Base-by-base conservation (phyloP, 1,284 basidiomycete genomes). In the Peniophora sp. region DNA sequence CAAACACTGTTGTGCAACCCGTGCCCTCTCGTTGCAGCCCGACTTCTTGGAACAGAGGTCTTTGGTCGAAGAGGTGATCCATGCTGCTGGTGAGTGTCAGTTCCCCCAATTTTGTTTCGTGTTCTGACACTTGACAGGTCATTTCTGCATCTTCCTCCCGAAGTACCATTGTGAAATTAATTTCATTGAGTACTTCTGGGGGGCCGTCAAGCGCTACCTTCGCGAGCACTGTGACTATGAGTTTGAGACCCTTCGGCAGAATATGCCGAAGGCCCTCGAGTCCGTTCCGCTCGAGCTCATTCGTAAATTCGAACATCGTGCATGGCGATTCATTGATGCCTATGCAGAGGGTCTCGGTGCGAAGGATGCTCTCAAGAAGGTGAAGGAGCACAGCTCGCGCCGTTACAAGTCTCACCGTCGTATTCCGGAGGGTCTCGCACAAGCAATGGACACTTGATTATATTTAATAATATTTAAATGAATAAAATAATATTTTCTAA, bases 81-180 rank as follows among this genome's bases (percentile, higher is more conserved):
- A 64, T 22, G 51, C 37, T 3, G 51, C 56, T 14, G 37, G 37
- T 41, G n/a, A 8, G 37, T 17, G 6, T 17, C 15, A n/a, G 8
- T 41, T 41, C 37, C 18, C 27, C 12, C 12, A 12, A 32, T 41
- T 8, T 41, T 41, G 18, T 8, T n/a, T n/a, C n/a, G n/a, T n/a
- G n/a, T n/a, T n/a, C n/a, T 41, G 15, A 8, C 15, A 8, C 8
- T 20, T 41, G 15, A 15, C 6, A 41, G 65, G 66, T 12, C 63
- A 68, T 51, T 37, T 57, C 3, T 65, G 60, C 51, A 54, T 64
- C 20, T 52, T 66, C 48, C 56, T 66, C 5, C 65, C 62, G 3
- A 69, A 67, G 49, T 70, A 62, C 52, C 66, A 69, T 50, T 68
- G 65, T 55, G 61, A 68, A 49, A 57, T 68, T 8, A 68, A 68